Evolutionary conservation across 306 rosid species (phyloP).

Genomic region (Gleditsia sinensis): DNA sequence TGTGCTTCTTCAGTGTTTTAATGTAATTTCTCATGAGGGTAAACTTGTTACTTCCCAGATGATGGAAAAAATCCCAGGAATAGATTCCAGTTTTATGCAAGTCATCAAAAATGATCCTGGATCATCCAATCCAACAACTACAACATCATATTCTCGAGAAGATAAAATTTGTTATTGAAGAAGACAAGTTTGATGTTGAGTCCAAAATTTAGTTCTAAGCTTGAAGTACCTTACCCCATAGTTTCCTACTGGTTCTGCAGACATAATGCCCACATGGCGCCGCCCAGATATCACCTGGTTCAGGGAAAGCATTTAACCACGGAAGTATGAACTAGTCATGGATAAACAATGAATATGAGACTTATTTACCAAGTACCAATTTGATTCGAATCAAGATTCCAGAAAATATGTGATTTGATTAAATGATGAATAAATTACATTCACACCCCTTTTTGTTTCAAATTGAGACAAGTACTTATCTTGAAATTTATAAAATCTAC

Average conservation of each 20-base stretch:
- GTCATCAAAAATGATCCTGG: constrained; percentile 81
- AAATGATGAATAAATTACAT: too few relatives aligned
- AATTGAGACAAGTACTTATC: too few relatives aligned
- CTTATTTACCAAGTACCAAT: too few relatives aligned
- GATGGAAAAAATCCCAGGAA: constrained; percentile 81
- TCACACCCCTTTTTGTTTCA: too few relatives aligned
- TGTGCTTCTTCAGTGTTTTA: constrained; percentile 66
- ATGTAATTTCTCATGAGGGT: constrained; percentile 71
- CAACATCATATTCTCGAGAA: not conserved
- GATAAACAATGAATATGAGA: too few relatives aligned
- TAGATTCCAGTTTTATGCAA: constrained; percentile 88
- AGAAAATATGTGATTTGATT: too few relatives aligned
- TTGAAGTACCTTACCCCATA: constrained; percentile 86
- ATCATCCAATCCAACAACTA: constrained; percentile 33
- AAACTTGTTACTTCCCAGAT: constrained; percentile 77
- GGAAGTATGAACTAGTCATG: not conserved
- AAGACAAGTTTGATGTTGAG: not conserved
- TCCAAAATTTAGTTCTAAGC: constrained; percentile 12
- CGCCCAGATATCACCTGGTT: constrained; percentile 77
- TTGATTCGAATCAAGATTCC: too few relatives aligned
- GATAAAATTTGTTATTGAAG: not conserved
- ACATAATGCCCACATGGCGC: constrained; percentile 80
- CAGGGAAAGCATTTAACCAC: not conserved
- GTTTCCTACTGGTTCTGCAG: constrained; percentile 87
- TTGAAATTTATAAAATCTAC: too few relatives aligned